Conservation (phyloP, 2,329 filamentous ascomycete genomes). For the Rhynchosporium agropyri region DNA sequence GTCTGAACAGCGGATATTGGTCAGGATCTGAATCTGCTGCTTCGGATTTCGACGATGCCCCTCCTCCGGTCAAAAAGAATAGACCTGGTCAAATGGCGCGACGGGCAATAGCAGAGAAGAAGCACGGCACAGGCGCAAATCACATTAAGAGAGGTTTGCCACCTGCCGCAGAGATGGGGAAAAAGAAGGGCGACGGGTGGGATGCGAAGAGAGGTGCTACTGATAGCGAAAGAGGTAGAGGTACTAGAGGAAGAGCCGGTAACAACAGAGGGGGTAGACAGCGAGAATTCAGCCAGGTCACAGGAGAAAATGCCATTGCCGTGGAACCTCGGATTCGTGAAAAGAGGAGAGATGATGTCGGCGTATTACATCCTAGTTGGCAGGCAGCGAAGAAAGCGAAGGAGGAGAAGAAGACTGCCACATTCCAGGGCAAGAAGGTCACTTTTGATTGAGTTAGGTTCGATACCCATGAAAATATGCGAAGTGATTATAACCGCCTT, state of each 20-base stretch:
- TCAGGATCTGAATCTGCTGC: constrained; percentile 70
- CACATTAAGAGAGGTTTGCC: constrained; percentile 39
- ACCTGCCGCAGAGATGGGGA: constrained; percentile 32
- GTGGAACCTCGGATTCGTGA: constrained; percentile 37
- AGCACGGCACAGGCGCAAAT: constrained; percentile 68
- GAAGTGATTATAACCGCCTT: not conserved
- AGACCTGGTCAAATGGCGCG: constrained; percentile 76
- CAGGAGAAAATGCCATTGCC: constrained; percentile 37
- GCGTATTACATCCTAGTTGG: constrained; percentile 66
- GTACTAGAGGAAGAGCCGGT: constrained; percentile 15
- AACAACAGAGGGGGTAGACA: constrained; percentile 23
- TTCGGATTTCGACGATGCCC: constrained; percentile 65
- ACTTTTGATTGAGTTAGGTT: constrained; percentile 52
- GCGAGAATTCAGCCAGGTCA: constrained; percentile 27
- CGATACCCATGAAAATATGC: constrained; percentile 26
- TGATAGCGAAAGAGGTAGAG: constrained; percentile 18
- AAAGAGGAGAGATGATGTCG: constrained; percentile 51
- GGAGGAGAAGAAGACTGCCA: constrained; percentile 54
- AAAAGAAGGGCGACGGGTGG: constrained; percentile 56
- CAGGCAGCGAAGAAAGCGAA: constrained; percentile 59
- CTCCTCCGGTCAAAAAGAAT: constrained; percentile 66
- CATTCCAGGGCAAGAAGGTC: constrained; percentile 61
- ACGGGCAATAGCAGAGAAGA: constrained; percentile 79
- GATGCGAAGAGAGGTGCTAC: constrained; percentile 59
- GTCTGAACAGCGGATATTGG: constrained; percentile 78